Evolutionary conservation across 2,329 filamentous ascomycete species (phyloP).

Genomic region (Fusarium tricinctum): DNA sequence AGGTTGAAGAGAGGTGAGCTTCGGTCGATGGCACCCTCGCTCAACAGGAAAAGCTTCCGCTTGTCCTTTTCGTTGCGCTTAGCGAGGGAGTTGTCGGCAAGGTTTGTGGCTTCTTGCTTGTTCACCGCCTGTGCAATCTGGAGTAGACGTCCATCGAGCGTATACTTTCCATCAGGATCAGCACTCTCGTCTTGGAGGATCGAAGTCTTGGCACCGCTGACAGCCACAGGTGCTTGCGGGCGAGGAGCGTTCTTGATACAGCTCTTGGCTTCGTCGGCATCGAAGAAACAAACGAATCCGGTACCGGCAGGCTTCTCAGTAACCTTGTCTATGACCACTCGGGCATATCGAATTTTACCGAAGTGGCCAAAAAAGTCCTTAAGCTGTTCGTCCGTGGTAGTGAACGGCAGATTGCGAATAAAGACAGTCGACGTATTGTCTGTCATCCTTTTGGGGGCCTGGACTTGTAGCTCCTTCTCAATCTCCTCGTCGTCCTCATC

Average conservation of each 20-base stretch:
- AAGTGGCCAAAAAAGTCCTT: slow-evolving; percentile 91
- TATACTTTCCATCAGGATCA: slow-evolving; percentile 88
- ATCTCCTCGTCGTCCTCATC: slow-evolving; percentile 58
- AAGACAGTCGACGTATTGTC: slow-evolving; percentile 86
- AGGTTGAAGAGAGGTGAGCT: slow-evolving; percentile 82
- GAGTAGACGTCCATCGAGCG: slow-evolving; percentile 88
- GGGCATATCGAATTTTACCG: slow-evolving; percentile 88
- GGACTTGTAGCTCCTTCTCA: slow-evolving; percentile 57
- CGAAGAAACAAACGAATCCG: slow-evolving; percentile 94
- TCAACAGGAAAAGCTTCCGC: slow-evolving; percentile 87
- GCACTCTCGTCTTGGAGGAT: slow-evolving; percentile 88
- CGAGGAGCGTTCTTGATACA: slow-evolving; percentile 84
- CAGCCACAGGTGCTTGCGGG: slow-evolving; percentile 57
- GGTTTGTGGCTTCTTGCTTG: slow-evolving; percentile 81
- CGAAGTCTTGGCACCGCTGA: slow-evolving; percentile 73
- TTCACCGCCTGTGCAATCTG: slow-evolving; percentile 88
- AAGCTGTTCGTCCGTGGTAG: slow-evolving; percentile 83
- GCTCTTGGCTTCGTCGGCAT: slow-evolving; percentile 77
- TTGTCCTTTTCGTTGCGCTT: slow-evolving; percentile 84
- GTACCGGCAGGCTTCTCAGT: slow-evolving; percentile 92
- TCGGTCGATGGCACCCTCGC: slow-evolving; percentile 85
- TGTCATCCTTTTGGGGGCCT: slow-evolving; percentile 48
- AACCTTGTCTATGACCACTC: slow-evolving; percentile 87
- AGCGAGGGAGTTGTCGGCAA: slow-evolving; percentile 77
- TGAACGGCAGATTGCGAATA: slow-evolving; percentile 94